phyloP scores from a whole-genome alignment of 129 eudicot genomes.

The Pittosporum tobira region DNA sequence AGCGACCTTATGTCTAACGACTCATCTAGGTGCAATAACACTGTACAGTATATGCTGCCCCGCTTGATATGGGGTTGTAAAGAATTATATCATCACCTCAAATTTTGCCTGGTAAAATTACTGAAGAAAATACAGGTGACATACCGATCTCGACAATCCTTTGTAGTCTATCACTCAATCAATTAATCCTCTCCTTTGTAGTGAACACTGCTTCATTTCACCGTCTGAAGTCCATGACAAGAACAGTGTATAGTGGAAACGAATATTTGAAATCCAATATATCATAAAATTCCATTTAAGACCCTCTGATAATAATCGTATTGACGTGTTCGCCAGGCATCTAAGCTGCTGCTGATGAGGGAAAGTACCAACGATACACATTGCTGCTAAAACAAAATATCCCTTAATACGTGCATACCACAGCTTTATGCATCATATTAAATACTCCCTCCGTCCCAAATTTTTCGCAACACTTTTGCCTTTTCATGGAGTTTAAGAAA shows the following conservation, averaged over 20 bases:
- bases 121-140: constrained; percentile 5
- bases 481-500: no score
- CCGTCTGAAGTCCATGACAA: constrained; percentile 18
- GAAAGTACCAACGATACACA: constrained; percentile 99
- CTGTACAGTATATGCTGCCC: constrained; percentile 28
- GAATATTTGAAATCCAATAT: background rate
- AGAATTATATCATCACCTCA: constrained; percentile 9
- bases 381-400: constrained; percentile 46
- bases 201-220: background rate
- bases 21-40: constrained; percentile 17
- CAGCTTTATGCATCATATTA: background rate
- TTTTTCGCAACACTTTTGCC: no score
- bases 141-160: background rate
- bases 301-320: constrained; percentile 96
- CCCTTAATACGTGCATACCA: background rate
- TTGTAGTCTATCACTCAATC: constrained; percentile 7
- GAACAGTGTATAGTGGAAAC: constrained; percentile 5
- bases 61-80: background rate
- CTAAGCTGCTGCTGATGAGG: constrained; percentile 96
- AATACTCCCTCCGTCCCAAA: no score
- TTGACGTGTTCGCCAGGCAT: constrained; percentile 99
- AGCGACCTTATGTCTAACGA: background rate
- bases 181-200: constrained; percentile 2
- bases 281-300: constrained; percentile 88
- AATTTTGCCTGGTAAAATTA: no score